phyloP scores from a whole-genome alignment of 345 rosid genomes.

The Ricinus communis region DNA sequence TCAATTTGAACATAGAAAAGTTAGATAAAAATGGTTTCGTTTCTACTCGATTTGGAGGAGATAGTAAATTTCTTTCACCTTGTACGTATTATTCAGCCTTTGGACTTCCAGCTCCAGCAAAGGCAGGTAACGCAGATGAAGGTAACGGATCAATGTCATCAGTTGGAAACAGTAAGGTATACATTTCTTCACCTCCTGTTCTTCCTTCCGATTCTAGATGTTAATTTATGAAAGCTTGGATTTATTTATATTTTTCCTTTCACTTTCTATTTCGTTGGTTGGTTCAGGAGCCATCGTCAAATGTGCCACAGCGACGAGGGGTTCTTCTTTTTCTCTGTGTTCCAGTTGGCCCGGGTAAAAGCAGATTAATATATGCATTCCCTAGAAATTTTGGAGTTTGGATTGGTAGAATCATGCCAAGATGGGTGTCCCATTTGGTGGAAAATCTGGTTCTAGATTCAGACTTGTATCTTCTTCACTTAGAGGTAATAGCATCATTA shows the following conservation, averaged over 20 bases:
- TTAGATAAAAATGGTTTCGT: slow-evolving; percentile 50
- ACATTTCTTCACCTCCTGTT: not conserved
- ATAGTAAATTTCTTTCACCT: slow-evolving; percentile 60
- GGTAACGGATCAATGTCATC: slow-evolving; percentile 44
- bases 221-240: not conserved
- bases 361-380: slow-evolving; percentile 77
- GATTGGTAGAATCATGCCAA: slow-evolving; percentile 69
- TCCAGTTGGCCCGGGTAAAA: slow-evolving; percentile 79
- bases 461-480: slow-evolving; percentile 80
- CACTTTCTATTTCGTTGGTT: not conserved
- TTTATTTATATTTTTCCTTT: not conserved
- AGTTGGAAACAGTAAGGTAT: slow-evolving; percentile 40
- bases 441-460: slow-evolving; percentile 82
- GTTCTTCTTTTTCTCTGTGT: slow-evolving; percentile 68
- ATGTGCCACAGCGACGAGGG: slow-evolving; percentile 28
- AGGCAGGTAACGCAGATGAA: slow-evolving; percentile 22
- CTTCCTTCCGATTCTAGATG: not conserved
- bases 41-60: slow-evolving; percentile 60
- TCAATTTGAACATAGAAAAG: slow-evolving; percentile 47
- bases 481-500: slow-evolving; percentile 52
- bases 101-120: slow-evolving; percentile 30
- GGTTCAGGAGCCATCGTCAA: slow-evolving; percentile 31
- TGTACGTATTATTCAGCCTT: slow-evolving; percentile 54
- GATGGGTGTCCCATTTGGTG: slow-evolving; percentile 79
- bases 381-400: slow-evolving; percentile 68